Evolutionary conservation across 164 flowering plant species (phyloP).

Genomic region (Macadamia tetraphylla): DNA sequence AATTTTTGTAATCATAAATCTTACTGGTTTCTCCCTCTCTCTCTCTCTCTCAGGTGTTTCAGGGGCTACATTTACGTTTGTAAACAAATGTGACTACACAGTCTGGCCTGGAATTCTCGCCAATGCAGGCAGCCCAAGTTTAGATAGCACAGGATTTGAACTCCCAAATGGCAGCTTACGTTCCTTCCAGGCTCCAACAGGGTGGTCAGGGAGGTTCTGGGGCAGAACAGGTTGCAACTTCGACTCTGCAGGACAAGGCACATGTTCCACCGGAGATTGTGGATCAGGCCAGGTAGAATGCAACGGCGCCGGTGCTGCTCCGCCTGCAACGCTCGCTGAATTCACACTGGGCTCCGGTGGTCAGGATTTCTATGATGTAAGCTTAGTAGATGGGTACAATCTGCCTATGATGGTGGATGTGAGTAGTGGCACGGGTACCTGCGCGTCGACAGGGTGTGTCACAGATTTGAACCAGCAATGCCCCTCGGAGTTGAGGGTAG

Average conservation of each 20-base stretch:
- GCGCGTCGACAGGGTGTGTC: slow-evolving; percentile 50
- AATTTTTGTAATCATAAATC: neutral
- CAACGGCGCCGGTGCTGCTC: slow-evolving; percentile 69
- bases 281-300: slow-evolving; percentile 68
- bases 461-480: slow-evolving; percentile 17
- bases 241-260: slow-evolving; percentile 47
- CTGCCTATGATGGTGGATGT: slow-evolving; percentile 53
- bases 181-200: slow-evolving; percentile 57
- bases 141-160: slow-evolving; percentile 54
- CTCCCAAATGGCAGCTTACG: slow-evolving; percentile 45
- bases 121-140: slow-evolving; percentile 36
- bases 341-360: slow-evolving; percentile 62
- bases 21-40: too few species aligned
- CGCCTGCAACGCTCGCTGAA: slow-evolving; percentile 90
- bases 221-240: slow-evolving; percentile 76
- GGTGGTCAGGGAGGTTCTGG: slow-evolving; percentile 96
- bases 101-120: slow-evolving; percentile 85
- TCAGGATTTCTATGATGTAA: slow-evolving; percentile 72
- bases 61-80: slow-evolving; percentile 66
- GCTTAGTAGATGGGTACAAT: slow-evolving; percentile 78
- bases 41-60: slow-evolving; percentile 26
- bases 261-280: slow-evolving; percentile 78
- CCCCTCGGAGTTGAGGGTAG: slow-evolving; percentile 25
- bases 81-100: slow-evolving; percentile 70
- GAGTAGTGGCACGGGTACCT: slow-evolving; percentile 42